Conservation (phyloP, 306 rosid species). For the Malus asiatica region DNA sequence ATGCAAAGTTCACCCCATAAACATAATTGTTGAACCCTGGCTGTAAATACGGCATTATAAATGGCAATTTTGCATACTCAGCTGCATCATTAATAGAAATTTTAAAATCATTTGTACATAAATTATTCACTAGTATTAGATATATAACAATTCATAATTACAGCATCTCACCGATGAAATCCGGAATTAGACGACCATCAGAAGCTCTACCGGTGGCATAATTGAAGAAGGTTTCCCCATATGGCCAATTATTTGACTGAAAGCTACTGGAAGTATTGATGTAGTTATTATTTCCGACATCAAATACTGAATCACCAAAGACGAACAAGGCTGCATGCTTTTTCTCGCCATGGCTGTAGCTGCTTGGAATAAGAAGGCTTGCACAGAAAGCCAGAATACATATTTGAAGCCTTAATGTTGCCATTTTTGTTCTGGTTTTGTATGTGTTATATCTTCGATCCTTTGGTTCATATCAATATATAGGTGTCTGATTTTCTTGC, state of each 20-base stretch:
- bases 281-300: constrained; percentile 43
- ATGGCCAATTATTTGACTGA: constrained; percentile 24
- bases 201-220: constrained; percentile 43
- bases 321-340: constrained; percentile 24
- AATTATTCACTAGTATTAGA: background rate
- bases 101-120: background rate
- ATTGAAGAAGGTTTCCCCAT: constrained; percentile 34
- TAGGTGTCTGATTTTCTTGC: too few species aligned
- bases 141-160: background rate
- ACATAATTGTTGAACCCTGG: background rate
- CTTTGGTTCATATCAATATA: too few species aligned
- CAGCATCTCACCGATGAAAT: constrained; percentile 30
- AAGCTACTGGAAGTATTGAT: constrained; percentile 20
- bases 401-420: background rate
- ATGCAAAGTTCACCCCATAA: constrained; percentile 32
- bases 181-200: constrained; percentile 37
- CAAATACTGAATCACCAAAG: constrained; percentile 38
- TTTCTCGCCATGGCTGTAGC: background rate
- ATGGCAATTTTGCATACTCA: constrained; percentile 24
- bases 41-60: constrained; percentile 20
- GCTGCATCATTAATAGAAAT: constrained; percentile 7
- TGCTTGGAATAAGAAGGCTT: background rate
- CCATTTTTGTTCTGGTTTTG: background rate
- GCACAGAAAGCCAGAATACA: background rate
- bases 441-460: background rate